A percentile compares a stretch with the other conserved stretches of the same genome.
Evolutionary conservation across 2,329 filamentous ascomycete genomes (phyloP).

Genomic region (Cytospora leucostoma): DNA sequence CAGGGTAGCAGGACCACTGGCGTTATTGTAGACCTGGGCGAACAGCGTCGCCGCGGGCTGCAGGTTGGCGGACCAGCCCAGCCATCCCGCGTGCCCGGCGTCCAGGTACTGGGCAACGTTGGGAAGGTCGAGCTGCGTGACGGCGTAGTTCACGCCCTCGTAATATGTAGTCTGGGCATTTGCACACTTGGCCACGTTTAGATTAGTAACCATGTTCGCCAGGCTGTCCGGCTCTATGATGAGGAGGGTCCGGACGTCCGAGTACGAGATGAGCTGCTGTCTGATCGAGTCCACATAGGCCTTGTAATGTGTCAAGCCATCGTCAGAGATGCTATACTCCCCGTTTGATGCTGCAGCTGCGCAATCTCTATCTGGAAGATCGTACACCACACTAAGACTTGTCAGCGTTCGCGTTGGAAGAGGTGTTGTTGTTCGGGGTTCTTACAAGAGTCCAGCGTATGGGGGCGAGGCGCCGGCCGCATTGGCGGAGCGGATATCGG

Average conservation of each 20-base stretch:
- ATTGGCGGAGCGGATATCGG: slow-evolving; percentile 39
- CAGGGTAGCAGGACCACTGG: slow-evolving; percentile 50
- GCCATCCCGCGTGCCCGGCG: slow-evolving; percentile 60
- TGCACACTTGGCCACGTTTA: slow-evolving; percentile 51
- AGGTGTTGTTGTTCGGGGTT: not conserved
- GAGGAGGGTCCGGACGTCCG: slow-evolving; percentile 46
- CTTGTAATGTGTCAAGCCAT: slow-evolving; percentile 57
- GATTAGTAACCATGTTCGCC: slow-evolving; percentile 61
- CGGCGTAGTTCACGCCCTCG: slow-evolving; percentile 52
- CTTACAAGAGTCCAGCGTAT: slow-evolving; percentile 4
- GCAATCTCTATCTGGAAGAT: slow-evolving; percentile 61
- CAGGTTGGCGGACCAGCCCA: slow-evolving; percentile 59
- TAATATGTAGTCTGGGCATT: slow-evolving; percentile 51
- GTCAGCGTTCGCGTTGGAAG: not conserved
- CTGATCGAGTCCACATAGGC: slow-evolving; percentile 55
- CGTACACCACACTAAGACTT: slow-evolving; percentile 45
- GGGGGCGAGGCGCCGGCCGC: slow-evolving; percentile 38
- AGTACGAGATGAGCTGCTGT: slow-evolving; percentile 44
- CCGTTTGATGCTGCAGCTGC: slow-evolving; percentile 59
- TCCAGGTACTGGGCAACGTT: slow-evolving; percentile 62
- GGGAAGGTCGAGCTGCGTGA: slow-evolving; percentile 53
- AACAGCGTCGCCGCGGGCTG: slow-evolving; percentile 49
- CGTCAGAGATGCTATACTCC: slow-evolving; percentile 53
- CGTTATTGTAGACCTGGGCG: slow-evolving; percentile 50
- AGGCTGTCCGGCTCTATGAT: slow-evolving; percentile 59